These are phyloP conservation scores for Tribonema minus DNA, from an alignment of 108 stramenopile species.

Conservation along the genomic window DNA sequence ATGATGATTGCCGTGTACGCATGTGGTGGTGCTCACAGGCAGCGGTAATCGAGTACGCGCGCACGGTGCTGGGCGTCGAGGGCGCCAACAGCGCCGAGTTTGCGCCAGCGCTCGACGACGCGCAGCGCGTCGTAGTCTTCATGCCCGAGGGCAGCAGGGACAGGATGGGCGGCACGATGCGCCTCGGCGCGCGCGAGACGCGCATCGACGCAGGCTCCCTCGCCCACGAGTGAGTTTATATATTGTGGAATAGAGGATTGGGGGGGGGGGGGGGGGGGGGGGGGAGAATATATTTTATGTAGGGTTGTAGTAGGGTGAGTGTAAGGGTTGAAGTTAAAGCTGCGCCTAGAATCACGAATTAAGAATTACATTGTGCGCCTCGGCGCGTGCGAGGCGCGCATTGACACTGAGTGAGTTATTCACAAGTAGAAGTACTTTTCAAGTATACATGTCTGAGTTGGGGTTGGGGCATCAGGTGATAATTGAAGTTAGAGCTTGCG, in stretches of 20 bases:
- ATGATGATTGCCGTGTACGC: too few species aligned
- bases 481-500: too few species aligned
- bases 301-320: too few species aligned
- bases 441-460: too few species aligned
- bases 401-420: too few species aligned
- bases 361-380: too few species aligned
- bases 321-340: too few species aligned
- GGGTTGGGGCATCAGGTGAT: too few species aligned
- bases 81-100: slow-evolving; percentile 93
- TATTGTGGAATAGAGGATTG: too few species aligned
- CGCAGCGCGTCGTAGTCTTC: slow-evolving; percentile 76
- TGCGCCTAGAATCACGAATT: too few species aligned
- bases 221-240: slow-evolving; percentile 11
- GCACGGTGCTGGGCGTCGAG: slow-evolving; percentile 68
- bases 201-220: slow-evolving; percentile 31
- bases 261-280: slow-evolving; percentile 35
- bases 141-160: slow-evolving; percentile 97
- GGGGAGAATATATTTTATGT: slow-evolving; percentile 17
- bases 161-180: slow-evolving; percentile 97
- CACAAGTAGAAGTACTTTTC: too few species aligned
- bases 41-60: slow-evolving; percentile 88
- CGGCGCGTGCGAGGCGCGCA: too few species aligned
- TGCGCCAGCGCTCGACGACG: slow-evolving; percentile 57
- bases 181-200: slow-evolving; percentile 79
- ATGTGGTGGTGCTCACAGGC: slow-evolving; percentile 97